Evolutionary conservation across 805 yeast species (phyloP), one percentile per base, ranked within the genome.

Genomic region (Vanderwaltozyma yarrowii): DNA sequence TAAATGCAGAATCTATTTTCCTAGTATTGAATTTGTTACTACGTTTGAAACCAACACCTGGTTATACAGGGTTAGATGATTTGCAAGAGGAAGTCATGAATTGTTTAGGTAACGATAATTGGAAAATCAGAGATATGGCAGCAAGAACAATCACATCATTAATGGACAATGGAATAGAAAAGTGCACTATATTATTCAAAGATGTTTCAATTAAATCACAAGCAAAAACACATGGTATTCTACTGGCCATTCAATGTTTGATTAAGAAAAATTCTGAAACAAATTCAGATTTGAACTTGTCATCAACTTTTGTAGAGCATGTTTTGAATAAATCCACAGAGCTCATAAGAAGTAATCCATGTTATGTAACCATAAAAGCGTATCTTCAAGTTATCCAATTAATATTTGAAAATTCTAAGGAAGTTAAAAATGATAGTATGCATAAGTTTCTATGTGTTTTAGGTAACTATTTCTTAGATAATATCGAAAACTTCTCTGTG

Each of bases 61-160:
- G 74, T 0, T 69, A 70, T 40, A 65, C 63, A 32, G 79, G 75
- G 0, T 52, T 81, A 35, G 60, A 59, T 7, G 74, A 65, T 5
- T 80, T 86, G 49, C 60, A 65, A 34, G 68, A 69, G 0, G 55
- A 71, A 16, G 60, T 84, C 13, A 46, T 64, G 19, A 37, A 50
- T 15, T 69, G 80, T 44, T 60, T 88, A 23, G 62, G 64, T 0
- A 72, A 75, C 42, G 59, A 58, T 31, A 64, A 69, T 39, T 89
- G 95, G 95, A 86, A 86, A 49, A 70, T 92, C 8, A 70, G 98
- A 44, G 96, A 88, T 52, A 73, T 84, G 74, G 82, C 95, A 0
- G 84, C 95, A 0, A 69, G 78, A 51, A 73, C 86, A 4, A 50
- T 84, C 2, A 73, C 80, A 0, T 61, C 78, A 0, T 56, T 80